phyloP scores from a whole-genome alignment of 768 basidiomycete genomes.

The Kwoniella dendrophila region DNA sequence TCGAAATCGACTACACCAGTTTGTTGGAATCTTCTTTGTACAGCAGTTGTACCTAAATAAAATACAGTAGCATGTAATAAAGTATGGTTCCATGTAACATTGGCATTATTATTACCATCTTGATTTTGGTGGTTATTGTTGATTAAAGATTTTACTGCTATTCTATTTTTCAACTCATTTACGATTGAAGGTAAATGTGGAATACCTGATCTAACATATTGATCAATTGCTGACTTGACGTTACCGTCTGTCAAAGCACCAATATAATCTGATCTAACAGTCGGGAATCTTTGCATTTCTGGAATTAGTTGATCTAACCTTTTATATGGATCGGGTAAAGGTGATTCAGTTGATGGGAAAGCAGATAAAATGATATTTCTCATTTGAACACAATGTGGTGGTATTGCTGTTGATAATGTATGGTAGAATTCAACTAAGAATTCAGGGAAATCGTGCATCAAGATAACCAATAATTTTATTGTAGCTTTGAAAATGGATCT shows the following conservation, averaged over 20 bases:
- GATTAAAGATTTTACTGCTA: conserved; percentile 62
- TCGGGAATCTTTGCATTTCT: conserved; percentile 90
- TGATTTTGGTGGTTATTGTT: conserved; percentile 38
- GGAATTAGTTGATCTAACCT: conserved; percentile 63
- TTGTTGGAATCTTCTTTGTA: conserved; percentile 82
- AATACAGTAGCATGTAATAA: conserved; percentile 92
- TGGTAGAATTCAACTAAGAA: conserved; percentile 97
- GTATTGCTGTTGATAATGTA: conserved; percentile 90
- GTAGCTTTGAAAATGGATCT: conserved; percentile 88
- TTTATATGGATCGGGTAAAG: conserved; percentile 66
- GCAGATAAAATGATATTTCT: conserved; percentile 96
- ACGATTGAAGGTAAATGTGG: conserved; percentile 63
- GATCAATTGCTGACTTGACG: conserved; percentile 76
- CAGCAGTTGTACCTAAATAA: conserved; percentile 91
- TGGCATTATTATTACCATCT: conserved; percentile 49
- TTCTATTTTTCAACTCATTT: conserved; percentile 73
- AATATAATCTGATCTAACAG: conserved; percentile 87
- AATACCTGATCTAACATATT: conserved; percentile 67
- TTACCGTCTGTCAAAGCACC: conserved; percentile 78
- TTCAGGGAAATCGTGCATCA: conserved; percentile 98
- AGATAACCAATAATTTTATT: conserved; percentile 84
- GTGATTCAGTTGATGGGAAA: conserved; percentile 64
- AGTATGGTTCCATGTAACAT: conserved; percentile 76
- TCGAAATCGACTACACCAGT: conserved; percentile 81
- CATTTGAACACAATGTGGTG: conserved; percentile 88